phyloP scores from a whole-genome alignment of 305 asterid species.

The Solanum aculeatissimum region DNA sequence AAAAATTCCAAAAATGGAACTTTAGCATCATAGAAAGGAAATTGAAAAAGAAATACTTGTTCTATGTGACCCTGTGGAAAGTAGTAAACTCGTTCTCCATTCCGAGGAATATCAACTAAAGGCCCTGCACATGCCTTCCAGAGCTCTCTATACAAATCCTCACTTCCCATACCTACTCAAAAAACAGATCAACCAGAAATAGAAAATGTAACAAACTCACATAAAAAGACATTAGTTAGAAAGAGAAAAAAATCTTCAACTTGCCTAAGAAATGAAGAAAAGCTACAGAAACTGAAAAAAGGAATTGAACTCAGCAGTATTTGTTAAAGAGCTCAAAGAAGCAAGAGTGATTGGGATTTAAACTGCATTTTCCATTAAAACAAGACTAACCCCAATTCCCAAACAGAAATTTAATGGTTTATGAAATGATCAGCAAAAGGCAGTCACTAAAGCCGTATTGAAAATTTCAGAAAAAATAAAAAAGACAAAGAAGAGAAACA shows the following conservation, averaged over 20 bases:
- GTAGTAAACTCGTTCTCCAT: slow-evolving; percentile 55
- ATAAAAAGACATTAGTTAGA: neutral
- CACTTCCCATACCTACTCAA: slow-evolving; percentile 29
- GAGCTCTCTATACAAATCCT: slow-evolving; percentile 47
- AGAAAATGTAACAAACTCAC: neutral
- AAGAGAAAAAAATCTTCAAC: neutral
- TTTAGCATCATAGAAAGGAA: neutral
- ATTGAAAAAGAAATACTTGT: slow-evolving; percentile 30
- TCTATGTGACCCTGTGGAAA: slow-evolving; percentile 91
- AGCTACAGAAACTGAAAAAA: neutral
- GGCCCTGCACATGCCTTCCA: slow-evolving; percentile 96
- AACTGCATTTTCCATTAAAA: neutral
- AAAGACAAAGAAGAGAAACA: neutral
- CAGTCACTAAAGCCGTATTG: neutral
- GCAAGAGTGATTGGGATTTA: neutral
- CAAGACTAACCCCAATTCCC: neutral
- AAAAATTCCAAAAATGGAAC: neutral
- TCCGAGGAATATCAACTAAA: slow-evolving; percentile 56
- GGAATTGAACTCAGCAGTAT: neutral
- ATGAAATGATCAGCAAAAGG: neutral
- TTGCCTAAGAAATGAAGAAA: neutral
- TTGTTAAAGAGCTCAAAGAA: neutral
- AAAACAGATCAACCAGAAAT: neutral
- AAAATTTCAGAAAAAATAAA: neutral
- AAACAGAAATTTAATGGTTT: neutral